Percentiles rank a stretch among this genome's conserved stretches.
These are phyloP conservation scores for Malassezia arunalokei DNA, from an alignment of 1,284 basidiomycete genomes.

Conservation along the genomic window DNA sequence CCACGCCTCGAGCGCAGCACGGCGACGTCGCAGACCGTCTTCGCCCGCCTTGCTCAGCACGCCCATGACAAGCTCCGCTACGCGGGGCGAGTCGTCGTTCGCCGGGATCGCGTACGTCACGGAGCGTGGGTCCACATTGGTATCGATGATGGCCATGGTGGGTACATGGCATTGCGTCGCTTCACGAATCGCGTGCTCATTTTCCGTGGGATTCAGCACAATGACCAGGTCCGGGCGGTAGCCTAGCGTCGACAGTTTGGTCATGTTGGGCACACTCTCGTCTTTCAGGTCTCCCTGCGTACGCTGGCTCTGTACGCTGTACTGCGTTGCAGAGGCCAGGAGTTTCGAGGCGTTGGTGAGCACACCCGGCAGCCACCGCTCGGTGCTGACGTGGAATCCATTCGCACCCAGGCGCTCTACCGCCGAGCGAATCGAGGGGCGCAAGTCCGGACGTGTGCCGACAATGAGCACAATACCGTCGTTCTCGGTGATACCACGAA, in stretches of 20 bases:
- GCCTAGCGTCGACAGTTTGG: slow-evolving; percentile 52
- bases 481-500: slow-evolving; percentile 65
- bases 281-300: slow-evolving; percentile 14
- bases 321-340: slow-evolving; percentile 34
- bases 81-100: slow-evolving; percentile 84
- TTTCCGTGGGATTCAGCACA: slow-evolving; percentile 74
- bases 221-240: slow-evolving; percentile 75
- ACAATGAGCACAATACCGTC: slow-evolving; percentile 83
- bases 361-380: slow-evolving; percentile 85
- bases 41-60: slow-evolving; percentile 77
- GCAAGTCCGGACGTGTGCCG: slow-evolving; percentile 68
- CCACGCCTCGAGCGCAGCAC: slow-evolving; percentile 24
- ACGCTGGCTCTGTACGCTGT: slow-evolving; percentile 5
- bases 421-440: slow-evolving; percentile 64
- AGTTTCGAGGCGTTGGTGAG: slow-evolving; percentile 72
- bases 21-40: slow-evolving; percentile 30
- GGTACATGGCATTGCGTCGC: slow-evolving; percentile 48
- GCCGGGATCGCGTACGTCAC: slow-evolving; percentile 98
- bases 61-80: slow-evolving; percentile 78
- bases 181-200: slow-evolving; percentile 52
- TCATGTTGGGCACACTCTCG: slow-evolving; percentile 18
- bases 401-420: slow-evolving; percentile 60
- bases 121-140: slow-evolving; percentile 84
- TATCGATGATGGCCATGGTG: slow-evolving; percentile 65
- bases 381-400: slow-evolving; percentile 61